Conservation (phyloP, 1,284 basidiomycete genomes). For the Moesziomyces sp. region DNA sequence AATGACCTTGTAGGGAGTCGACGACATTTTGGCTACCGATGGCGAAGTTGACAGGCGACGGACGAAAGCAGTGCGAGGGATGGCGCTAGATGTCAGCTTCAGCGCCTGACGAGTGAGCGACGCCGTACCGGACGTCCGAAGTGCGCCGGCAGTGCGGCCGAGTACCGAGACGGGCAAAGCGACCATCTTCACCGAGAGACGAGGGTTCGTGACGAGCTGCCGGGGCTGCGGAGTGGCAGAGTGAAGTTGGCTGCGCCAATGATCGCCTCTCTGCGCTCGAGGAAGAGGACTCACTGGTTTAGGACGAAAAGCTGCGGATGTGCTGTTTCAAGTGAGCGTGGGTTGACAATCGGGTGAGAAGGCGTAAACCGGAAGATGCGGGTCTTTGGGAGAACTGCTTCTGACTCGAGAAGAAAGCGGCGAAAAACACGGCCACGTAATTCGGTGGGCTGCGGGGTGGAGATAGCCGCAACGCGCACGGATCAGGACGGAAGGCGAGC, state of each 20-base stretch:
- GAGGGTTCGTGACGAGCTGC: too few relatives aligned
- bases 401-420: slow-evolving; percentile 13
- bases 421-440: not conserved
- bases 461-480: not conserved
- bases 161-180: not conserved
- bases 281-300: not conserved
- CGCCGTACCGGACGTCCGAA: too few relatives aligned
- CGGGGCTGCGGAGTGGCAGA: not conserved
- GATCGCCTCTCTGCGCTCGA: not conserved
- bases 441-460: not conserved
- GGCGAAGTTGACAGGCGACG: slow-evolving; percentile 10
- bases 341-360: not conserved
- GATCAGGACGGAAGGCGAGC: not conserved
- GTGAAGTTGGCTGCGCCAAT: not conserved
- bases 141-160: not conserved
- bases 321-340: not conserved
- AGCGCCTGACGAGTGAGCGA: not conserved
- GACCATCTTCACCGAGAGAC: not conserved
- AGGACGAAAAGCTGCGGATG: not conserved
- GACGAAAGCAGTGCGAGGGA: not conserved
- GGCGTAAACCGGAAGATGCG: not conserved
- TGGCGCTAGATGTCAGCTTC: slow-evolving; percentile 13
- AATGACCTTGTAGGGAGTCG: slow-evolving; percentile 61
- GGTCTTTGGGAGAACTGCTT: not conserved
- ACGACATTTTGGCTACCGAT: slow-evolving; percentile 14